phyloP scores from a whole-genome alignment of 2,329 filamentous ascomycete species.

The Diaporthe sp. region DNA sequence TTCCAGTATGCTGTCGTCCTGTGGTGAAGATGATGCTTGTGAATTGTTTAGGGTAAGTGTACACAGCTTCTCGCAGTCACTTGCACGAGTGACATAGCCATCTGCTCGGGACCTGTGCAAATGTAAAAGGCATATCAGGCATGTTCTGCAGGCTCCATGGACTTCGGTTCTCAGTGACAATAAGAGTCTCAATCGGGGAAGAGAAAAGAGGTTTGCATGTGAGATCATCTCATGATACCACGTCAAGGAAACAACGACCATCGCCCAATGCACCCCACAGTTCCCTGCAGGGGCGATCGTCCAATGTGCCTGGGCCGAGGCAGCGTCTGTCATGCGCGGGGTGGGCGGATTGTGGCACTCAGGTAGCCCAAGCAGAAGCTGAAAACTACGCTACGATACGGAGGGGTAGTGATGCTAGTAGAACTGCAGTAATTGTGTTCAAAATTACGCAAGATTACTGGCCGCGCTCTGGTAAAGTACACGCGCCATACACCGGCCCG shows the following conservation, averaged over 20 bases:
- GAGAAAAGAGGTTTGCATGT: background rate
- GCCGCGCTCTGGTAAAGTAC: background rate
- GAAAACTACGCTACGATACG: constrained; percentile 6
- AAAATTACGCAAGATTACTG: background rate
- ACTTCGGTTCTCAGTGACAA: background rate
- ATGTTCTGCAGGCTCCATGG: background rate
- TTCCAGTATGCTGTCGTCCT: background rate
- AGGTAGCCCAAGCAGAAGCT: background rate
- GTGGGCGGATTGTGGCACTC: background rate
- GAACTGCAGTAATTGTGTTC: no score
- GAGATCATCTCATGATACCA: constrained; percentile 13
- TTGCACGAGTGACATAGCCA: background rate
- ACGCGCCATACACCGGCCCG: background rate
- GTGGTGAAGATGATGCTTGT: background rate
- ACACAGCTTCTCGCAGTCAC: no score
- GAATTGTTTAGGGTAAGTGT: no score
- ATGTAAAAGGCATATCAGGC: background rate
- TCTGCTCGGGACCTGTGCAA: no score
- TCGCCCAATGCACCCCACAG: background rate
- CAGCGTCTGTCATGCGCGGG: background rate
- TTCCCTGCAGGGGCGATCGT: constrained; percentile 7
- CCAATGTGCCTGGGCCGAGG: constrained; percentile 19
- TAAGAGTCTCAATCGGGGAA: background rate
- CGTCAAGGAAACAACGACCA: background rate
- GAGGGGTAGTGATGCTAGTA: no score